Percentiles rank a stretch among this genome's conserved stretches.
These are phyloP conservation scores for Artemisia tridentata DNA, from an alignment of 129 eudicot genomes.

Conservation along the genomic window DNA sequence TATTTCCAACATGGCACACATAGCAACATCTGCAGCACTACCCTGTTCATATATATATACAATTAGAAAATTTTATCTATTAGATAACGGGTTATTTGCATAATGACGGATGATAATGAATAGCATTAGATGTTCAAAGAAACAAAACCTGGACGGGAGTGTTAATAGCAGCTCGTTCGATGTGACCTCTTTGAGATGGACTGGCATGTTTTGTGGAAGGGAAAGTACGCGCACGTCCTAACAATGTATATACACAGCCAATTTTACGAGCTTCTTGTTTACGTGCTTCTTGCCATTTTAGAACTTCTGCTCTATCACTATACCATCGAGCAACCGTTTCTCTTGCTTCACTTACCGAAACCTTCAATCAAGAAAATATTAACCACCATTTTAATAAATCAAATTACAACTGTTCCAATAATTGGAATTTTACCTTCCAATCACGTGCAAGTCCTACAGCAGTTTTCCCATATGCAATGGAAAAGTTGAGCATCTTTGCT, in stretches of 20 bases:
- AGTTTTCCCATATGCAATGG: slow-evolving; percentile 96
- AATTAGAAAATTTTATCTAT: not conserved
- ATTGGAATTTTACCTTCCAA: slow-evolving; percentile 62
- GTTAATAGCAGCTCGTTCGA: slow-evolving; percentile 98
- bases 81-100: not conserved
- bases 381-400: not conserved
- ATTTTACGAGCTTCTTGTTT: slow-evolving; percentile 59
- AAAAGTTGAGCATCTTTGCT: slow-evolving; percentile 97
- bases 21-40: slow-evolving; percentile 99
- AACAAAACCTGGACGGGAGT: slow-evolving; percentile 91
- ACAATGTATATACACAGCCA: slow-evolving; percentile 64
- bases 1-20: slow-evolving; percentile 98
- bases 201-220: slow-evolving; percentile 52
- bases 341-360: slow-evolving; percentile 76
- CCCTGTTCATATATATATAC: slow-evolving; percentile 47
- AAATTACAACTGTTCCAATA: not conserved
- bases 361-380: slow-evolving; percentile 41
- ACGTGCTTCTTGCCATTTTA: slow-evolving; percentile 77
- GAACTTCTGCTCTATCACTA: slow-evolving; percentile 83
- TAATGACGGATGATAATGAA: not conserved
- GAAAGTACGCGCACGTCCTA: slow-evolving; percentile 84
- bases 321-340: slow-evolving; percentile 93
- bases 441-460: slow-evolving; percentile 86
- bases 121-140: not conserved
- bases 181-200: slow-evolving; percentile 54